Percentiles rank a stretch among this genome's conserved stretches.
Evolutionary conservation across 345 rosid genomes (phyloP).

Genomic region (Jatropha curcas): DNA sequence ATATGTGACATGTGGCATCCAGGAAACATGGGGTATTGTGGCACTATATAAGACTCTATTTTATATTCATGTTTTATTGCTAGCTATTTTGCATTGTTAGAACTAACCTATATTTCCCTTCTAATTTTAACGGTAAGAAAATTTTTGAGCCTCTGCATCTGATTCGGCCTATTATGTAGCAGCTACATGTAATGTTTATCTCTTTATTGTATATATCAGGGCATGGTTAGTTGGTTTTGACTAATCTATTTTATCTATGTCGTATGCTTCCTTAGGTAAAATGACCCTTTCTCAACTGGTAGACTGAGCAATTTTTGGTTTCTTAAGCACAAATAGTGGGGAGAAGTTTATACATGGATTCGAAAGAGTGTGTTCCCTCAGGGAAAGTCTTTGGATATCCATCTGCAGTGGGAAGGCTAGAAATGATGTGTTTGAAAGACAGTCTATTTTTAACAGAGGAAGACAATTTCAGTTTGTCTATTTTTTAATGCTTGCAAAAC

Average conservation of each 20-base stretch:
- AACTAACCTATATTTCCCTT: constrained; percentile 14
- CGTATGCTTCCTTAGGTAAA: neutral
- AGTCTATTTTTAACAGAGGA: constrained; percentile 57
- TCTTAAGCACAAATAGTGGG: constrained; percentile 51
- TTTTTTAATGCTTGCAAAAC: too few relatives aligned
- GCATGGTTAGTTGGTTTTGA: constrained; percentile 6
- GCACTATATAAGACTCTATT: constrained; percentile 12
- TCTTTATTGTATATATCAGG: neutral
- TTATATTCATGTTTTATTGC: neutral
- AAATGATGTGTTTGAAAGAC: constrained; percentile 60
- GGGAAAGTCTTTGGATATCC: constrained; percentile 72
- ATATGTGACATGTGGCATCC: constrained; percentile 84
- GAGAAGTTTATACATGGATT: constrained; percentile 94
- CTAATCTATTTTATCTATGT: constrained; percentile 1
- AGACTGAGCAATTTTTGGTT: constrained; percentile 1
- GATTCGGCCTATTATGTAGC: constrained; percentile 99
- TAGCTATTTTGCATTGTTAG: neutral
- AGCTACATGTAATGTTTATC: constrained; percentile 58
- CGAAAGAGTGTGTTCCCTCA: constrained; percentile 96
- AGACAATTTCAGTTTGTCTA: constrained; percentile 43
- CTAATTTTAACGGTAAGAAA: constrained; percentile 50
- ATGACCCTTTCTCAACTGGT: neutral
- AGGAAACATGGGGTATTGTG: constrained; percentile 90
- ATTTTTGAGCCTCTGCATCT: constrained; percentile 86
- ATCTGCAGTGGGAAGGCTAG: constrained; percentile 34